Conservation (phyloP, 306 rosid species). For the Trifolium dubium region DNA sequence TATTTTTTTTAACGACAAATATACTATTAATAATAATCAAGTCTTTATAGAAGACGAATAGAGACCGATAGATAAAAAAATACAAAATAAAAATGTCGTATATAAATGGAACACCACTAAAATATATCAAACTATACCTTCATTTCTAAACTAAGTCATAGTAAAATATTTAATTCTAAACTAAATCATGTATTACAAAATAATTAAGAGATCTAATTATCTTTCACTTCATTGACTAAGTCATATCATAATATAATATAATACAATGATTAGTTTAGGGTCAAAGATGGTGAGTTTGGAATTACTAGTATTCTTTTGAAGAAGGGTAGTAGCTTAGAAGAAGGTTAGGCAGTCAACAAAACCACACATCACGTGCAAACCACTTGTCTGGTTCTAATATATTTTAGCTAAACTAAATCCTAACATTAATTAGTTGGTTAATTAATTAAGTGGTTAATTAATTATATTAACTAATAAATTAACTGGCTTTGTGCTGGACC, state of each 20-base stretch:
- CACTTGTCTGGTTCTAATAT: background rate
- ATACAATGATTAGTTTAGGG: background rate
- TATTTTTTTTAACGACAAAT: too few relatives aligned
- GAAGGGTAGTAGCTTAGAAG: slow-evolving; percentile 3
- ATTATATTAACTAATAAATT: too few relatives aligned
- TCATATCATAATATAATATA: background rate
- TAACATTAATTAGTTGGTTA: background rate
- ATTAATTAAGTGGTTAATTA: too few relatives aligned
- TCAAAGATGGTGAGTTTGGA: slow-evolving; percentile 34
- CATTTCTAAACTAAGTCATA: too few relatives aligned
- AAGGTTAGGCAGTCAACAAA: slow-evolving; percentile 17
- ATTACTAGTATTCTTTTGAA: background rate
- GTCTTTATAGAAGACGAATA: too few relatives aligned
- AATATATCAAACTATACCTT: too few relatives aligned
- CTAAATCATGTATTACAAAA: background rate
- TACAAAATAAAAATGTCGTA: too few relatives aligned
- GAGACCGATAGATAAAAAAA: too few relatives aligned
- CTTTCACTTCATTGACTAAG: background rate
- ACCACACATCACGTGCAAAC: slow-evolving; percentile 41
- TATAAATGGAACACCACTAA: too few relatives aligned
- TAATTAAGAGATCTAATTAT: background rate
- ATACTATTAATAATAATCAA: too few relatives aligned
- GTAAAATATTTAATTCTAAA: too few relatives aligned
- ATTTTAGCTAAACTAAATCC: background rate
- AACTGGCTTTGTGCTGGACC: background rate